phyloP scores from a whole-genome alignment of 192 early-diverging fungal genomes.

The Coemansia sp. region DNA sequence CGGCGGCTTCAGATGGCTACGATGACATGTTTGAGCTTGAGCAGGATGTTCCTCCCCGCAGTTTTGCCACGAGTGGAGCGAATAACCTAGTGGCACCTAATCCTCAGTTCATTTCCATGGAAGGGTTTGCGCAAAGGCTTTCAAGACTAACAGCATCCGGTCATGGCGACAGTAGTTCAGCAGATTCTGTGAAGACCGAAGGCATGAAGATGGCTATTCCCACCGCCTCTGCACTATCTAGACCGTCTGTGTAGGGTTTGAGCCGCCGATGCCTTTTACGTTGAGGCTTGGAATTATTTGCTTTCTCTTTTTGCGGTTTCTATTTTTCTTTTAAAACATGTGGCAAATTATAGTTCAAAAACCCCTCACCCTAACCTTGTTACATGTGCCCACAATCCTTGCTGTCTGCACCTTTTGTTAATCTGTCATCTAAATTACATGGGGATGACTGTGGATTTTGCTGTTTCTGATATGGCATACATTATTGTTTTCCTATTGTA shows the following conservation, averaged over 20 bases:
- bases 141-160: conserved; percentile 30
- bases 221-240: conserved; percentile 34
- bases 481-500: too few species aligned
- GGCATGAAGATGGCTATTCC: conserved; percentile 16
- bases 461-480: too few species aligned
- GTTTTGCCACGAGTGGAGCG: conserved; percentile 1
- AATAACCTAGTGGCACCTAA: conserved; percentile 27
- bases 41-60: conserved; percentile 21
- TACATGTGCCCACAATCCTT: not conserved
- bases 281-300: not conserved
- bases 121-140: conserved; percentile 41
- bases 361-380: not conserved
- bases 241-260: conserved; percentile 17
- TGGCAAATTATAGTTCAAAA: not conserved
- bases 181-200: not conserved
- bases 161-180: conserved; percentile 11
- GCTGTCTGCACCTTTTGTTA: too few species aligned
- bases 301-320: not conserved
- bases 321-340: not conserved
- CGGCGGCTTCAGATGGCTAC: conserved; percentile 39
- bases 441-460: too few species aligned
- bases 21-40: conserved; percentile 55
- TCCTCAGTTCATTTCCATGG: conserved; percentile 40
- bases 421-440: too few species aligned
- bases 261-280: not conserved